Percentiles rank a stretch among this genome's conserved stretches.
These are phyloP conservation scores for Beauveria medogensis DNA, from an alignment of 2,329 filamentous ascomycete genomes.

Conservation along the genomic window DNA sequence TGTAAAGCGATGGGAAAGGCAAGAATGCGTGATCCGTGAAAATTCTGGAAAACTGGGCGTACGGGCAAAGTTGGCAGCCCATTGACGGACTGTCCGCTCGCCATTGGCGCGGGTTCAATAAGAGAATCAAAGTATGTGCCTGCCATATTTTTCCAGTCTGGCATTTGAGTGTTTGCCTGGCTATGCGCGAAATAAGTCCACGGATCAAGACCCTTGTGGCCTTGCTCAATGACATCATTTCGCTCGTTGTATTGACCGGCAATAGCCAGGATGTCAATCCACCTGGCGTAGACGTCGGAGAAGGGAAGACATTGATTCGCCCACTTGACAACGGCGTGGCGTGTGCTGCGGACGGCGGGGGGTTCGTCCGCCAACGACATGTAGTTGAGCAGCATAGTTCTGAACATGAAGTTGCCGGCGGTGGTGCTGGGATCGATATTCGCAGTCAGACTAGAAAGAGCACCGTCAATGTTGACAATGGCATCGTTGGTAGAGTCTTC, in stretches of 20 bases:
- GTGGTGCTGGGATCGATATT: slow-evolving; percentile 31
- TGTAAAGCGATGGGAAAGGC: slow-evolving; percentile 62
- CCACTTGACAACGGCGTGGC: slow-evolving; percentile 79
- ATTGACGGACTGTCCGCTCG: slow-evolving; percentile 27
- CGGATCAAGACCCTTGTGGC: slow-evolving; percentile 74
- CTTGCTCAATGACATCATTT: slow-evolving; percentile 83
- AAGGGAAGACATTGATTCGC: slow-evolving; percentile 83
- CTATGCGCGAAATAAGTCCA: slow-evolving; percentile 43
- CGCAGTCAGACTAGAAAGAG: slow-evolving; percentile 63
- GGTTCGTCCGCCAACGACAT: slow-evolving; percentile 47
- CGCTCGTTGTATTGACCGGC: slow-evolving; percentile 58
- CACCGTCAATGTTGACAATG: slow-evolving; percentile 81
- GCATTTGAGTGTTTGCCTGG: slow-evolving; percentile 32
- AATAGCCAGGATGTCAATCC: slow-evolving; percentile 80
- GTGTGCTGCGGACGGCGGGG: slow-evolving; percentile 60
- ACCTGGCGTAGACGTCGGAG: slow-evolving; percentile 68
- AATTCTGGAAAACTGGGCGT: slow-evolving; percentile 34
- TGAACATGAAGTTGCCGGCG: slow-evolving; percentile 28
- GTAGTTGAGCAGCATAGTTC: slow-evolving; percentile 56
- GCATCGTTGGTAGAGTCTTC: slow-evolving; percentile 70
- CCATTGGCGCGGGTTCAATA: slow-evolving; percentile 22
- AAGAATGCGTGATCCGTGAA: slow-evolving; percentile 35
- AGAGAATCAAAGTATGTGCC: slow-evolving; percentile 37
- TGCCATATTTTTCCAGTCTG: slow-evolving; percentile 44
- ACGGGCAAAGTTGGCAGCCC: slow-evolving; percentile 15